Evolutionary conservation across 108 stramenopile genomes (phyloP), one percentile per base, ranked within the genome.

Genomic region (Bacterosira constricta): DNA sequence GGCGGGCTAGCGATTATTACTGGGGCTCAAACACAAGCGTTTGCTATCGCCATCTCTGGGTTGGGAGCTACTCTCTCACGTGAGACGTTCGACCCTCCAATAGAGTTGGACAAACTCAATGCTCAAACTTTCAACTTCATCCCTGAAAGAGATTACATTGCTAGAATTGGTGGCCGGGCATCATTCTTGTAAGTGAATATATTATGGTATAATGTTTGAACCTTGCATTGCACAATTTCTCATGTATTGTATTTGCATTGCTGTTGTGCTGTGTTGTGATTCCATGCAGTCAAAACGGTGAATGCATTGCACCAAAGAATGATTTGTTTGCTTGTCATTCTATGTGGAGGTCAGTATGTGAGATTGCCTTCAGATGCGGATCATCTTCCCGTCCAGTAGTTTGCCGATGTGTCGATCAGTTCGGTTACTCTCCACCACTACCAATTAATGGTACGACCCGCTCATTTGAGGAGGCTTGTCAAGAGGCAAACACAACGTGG

Each of bases 1-100:
- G 92, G 92, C 11, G 93, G 94, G 11, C 45, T 95, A 27, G 84
- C 93, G 13, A 86, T 95, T 11, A 92, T 95, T 2, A 84, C 89
- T 41, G 93, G 88, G 8, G 93, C 93, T 23, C 90, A 91, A 74
- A 75, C 87, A 11, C 65, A 67, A 15, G 71, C 82, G 25, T 87
- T 75, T 11, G 80, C 89, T 0, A 79, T 95, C 18, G 88, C 73
- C 3, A 73, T 95, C 7, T 90, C 89, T 10, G 93, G 89, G n/a
- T 84, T 87, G 6, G 88, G 88, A 42, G 85, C 89, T 9, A 63
- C 73, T 71, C 58, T 95, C 1, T 66, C 85, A 50, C 69, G 93
- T 18, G 47, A 66, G 18, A 57, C 85, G 15, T 84, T 95, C 39
- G 65, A 88, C 20, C 93, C 93, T 15, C 85, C 80, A 0, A 55